Conservation (phyloP, 495 filamentous ascomycete genomes). For the Hypoxylon trugodes region DNA sequence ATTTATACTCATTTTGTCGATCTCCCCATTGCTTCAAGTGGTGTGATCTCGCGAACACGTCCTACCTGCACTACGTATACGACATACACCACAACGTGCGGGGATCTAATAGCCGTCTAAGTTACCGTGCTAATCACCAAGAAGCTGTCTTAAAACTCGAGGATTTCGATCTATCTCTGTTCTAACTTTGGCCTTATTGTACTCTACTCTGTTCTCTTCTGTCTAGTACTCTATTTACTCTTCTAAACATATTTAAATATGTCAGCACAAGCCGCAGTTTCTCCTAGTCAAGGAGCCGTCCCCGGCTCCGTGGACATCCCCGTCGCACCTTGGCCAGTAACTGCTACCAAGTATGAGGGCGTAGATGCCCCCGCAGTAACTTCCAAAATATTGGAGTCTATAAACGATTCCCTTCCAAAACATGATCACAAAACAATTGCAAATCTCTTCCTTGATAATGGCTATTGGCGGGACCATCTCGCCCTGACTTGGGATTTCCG, state of each 20-base stretch:
- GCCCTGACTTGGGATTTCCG: slow-evolving; percentile 67
- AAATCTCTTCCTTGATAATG: slow-evolving; percentile 61
- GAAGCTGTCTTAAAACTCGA: too few relatives aligned
- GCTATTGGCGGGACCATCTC: slow-evolving; percentile 72
- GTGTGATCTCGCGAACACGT: neutral
- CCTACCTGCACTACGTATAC: too few relatives aligned
- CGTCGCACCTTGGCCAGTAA: slow-evolving; percentile 51
- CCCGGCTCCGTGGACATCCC: slow-evolving; percentile 67
- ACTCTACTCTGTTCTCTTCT: neutral
- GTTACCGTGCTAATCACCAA: too few relatives aligned
- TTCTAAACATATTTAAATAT: slow-evolving; percentile 1
- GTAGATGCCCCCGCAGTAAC: slow-evolving; percentile 60
- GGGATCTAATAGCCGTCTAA: slow-evolving; percentile 8
- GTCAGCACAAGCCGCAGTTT: slow-evolving; percentile 22
- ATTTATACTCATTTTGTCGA: slow-evolving; percentile 22
- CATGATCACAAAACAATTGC: slow-evolving; percentile 48
- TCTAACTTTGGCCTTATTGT: too few relatives aligned
- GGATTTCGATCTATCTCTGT: too few relatives aligned
- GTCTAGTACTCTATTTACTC: neutral
- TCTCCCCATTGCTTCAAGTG: neutral
- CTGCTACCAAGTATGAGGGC: slow-evolving; percentile 36
- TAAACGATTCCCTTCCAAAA: slow-evolving; percentile 58
- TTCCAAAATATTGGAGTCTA: slow-evolving; percentile 47
- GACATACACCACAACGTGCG: slow-evolving; percentile 22
- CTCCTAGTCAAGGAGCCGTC: slow-evolving; percentile 65